Evolutionary conservation across 225 moss, liverwort and hornwort genomes (phyloP).

Genomic region (Anthoceros angustus): DNA sequence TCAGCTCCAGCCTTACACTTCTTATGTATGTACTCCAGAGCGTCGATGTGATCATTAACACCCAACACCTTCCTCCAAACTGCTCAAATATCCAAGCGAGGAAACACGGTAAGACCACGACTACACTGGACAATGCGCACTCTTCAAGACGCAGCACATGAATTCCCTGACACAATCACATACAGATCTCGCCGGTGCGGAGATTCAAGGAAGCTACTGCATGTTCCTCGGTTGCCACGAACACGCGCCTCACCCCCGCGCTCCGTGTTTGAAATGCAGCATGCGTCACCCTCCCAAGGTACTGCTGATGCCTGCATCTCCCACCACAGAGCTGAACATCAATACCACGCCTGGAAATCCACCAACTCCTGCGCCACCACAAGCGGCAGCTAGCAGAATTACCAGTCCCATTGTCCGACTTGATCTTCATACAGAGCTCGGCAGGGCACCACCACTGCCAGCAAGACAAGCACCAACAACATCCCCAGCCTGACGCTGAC

Average conservation of each 20-base stretch:
- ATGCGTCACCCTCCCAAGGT: conserved; percentile 74
- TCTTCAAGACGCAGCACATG: neutral
- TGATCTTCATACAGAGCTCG: conserved; percentile 74
- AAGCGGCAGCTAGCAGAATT: neutral
- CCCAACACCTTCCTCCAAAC: conserved; percentile 94
- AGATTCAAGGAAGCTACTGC: conserved; percentile 75
- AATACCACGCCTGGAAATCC: neutral
- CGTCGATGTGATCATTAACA: conserved; percentile 39
- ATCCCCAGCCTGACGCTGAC: neutral
- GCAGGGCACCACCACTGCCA: conserved; percentile 11
- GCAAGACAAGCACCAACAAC: neutral
- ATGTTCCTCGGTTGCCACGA: conserved; percentile 73
- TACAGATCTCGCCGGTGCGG: conserved; percentile 89
- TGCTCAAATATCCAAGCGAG: conserved; percentile 15
- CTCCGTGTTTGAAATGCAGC: conserved; percentile 84
- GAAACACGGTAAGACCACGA: neutral
- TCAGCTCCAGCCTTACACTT: conserved; percentile 45
- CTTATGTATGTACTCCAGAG: conserved; percentile 49
- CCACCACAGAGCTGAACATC: conserved; percentile 7
- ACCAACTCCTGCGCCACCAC: neutral
- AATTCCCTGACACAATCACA: conserved; percentile 7
- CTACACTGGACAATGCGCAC: neutral
- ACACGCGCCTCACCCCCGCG: conserved; percentile 67
- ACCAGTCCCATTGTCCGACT: conserved; percentile 92
- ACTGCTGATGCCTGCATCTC: conserved; percentile 76